Base-by-base conservation (phyloP, 495 filamentous ascomycete genomes). In the Podospora pseudopauciseta region DNA sequence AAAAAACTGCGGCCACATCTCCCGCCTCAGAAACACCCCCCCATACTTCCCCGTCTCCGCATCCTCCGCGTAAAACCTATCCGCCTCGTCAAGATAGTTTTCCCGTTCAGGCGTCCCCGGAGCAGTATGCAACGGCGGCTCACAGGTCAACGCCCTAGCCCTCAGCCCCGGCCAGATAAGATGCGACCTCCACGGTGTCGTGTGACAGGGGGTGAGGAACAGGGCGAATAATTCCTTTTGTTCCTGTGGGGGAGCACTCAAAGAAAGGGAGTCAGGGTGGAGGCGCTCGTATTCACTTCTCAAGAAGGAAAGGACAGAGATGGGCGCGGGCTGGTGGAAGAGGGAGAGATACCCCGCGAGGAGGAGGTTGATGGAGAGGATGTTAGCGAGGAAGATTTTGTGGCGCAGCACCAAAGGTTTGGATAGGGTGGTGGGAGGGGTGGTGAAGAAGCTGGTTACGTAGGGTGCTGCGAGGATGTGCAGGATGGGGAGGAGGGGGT, bases 181-280 rank as follows among this genome's bases (percentile, higher is more conserved):
- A 74, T 94, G 92, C 5, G 89, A 91, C 67, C 92, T 90, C 96
- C 95, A 99, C n/a, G 95, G 94, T 9, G 94, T 97, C 71, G 90
- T 91, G 82, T 99, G 96, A 79, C 95, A 99, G 18, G 96, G 95
- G 85, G 95, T 97, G n/a, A 99, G 84, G 79, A 98, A 97, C 4
- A 89, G 92, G 6, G 88, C 90, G 53, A 92, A 92, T 32, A 90
- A 88, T 34, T 84, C 80, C 18, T 67, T 28, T 63, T 56, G 26
- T 58, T 55, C 65, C 69, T 74, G 67, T 16, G 62, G 67, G 65
- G 26, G 30, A 13, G 49, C 34, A 19, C 19, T 63, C 19, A 80
- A 60, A 32, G 73, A 56, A 3, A 83, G 75, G 63, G 74, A 59
- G 39, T 76, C 67, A 5, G 75, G 75, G 71, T 84, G 81, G 62